Percentiles rank a stretch among this genome's conserved stretches.
Conservation (phyloP, 345 rosid species). For the Pugionium cornutum region DNA sequence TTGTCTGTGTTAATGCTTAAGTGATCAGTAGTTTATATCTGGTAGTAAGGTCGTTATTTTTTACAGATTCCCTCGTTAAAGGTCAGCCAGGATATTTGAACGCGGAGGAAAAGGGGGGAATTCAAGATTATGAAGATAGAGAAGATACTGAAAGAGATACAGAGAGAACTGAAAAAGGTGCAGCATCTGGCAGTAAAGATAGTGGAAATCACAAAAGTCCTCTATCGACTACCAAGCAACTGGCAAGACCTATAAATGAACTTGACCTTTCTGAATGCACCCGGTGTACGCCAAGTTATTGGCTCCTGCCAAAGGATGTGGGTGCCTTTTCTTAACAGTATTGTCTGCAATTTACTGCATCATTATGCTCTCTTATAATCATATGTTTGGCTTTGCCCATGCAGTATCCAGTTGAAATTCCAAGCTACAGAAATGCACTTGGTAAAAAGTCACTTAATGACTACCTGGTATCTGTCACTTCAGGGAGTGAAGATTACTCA, state of each 20-base stretch:
- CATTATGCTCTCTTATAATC: constrained; percentile 7
- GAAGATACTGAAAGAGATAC: constrained; percentile 64
- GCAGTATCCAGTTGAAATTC: constrained; percentile 81
- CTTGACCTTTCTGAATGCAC: constrained; percentile 95
- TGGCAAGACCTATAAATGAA: constrained; percentile 81
- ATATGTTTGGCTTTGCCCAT: constrained; percentile 37
- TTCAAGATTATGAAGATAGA: constrained; percentile 58
- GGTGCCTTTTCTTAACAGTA: constrained; percentile 28
- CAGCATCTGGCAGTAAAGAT: constrained; percentile 53
- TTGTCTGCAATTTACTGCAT: constrained; percentile 14
- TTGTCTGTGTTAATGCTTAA: constrained; percentile 1
- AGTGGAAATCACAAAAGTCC: constrained; percentile 55
- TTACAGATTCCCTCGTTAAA: constrained; percentile 54
- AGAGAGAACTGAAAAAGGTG: constrained; percentile 64
- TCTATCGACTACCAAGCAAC: constrained; percentile 61
- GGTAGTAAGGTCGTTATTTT: constrained; percentile 35
- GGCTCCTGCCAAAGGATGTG: constrained; percentile 90
- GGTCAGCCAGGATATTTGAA: constrained; percentile 65
- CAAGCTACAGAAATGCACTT: constrained; percentile 77
- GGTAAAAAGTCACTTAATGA: constrained; percentile 86
- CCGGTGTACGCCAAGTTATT: constrained; percentile 93
- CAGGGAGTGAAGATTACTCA: constrained; percentile 99
- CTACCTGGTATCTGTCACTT: constrained; percentile 93
- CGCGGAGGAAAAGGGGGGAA: constrained; percentile 59
- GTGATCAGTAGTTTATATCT: constrained; percentile 17